A percentile compares a stretch with the other conserved stretches of the same genome.
phyloP scores from a whole-genome alignment of 305 asterid genomes.

The Caryopteris hybrid region DNA sequence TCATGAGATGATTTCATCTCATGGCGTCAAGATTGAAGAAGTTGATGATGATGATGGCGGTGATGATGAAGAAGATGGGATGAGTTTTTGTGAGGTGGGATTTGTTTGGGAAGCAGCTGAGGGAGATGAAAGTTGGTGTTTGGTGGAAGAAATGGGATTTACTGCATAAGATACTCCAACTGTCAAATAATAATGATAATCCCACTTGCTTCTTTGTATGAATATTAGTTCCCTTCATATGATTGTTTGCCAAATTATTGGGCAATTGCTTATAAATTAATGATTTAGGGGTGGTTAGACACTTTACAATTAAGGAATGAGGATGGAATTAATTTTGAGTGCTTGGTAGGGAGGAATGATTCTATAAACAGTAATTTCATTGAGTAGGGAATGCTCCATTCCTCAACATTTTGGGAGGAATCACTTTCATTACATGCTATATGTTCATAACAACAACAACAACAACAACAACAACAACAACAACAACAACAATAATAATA shows the following conservation, averaged over 20 bases:
- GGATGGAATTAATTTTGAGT: no score
- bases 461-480: no score
- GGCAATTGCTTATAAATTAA: slow-evolving; percentile 12
- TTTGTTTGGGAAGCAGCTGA: slow-evolving; percentile 42
- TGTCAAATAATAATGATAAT: slow-evolving; percentile 7
- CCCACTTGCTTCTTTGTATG: not conserved
- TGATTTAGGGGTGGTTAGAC: no score
- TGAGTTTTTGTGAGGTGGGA: slow-evolving; percentile 69
- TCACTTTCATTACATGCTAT: no score
- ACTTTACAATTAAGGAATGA: no score
- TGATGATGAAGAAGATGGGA: slow-evolving; percentile 18
- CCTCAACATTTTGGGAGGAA: no score
- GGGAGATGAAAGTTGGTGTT: slow-evolving; percentile 66
- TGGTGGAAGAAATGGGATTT: slow-evolving; percentile 50
- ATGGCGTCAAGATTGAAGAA: slow-evolving; percentile 9
- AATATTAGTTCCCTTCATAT: slow-evolving; percentile 2
- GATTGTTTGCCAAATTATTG: slow-evolving; percentile 13
- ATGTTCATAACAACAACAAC: no score
- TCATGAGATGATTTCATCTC: not conserved
- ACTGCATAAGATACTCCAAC: not conserved
- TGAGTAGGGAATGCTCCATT: no score
- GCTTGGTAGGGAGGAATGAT: no score
- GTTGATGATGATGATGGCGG: slow-evolving; percentile 3
- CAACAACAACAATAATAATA: no score
- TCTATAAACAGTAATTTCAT: no score